Base-by-base conservation (phyloP, 495 filamentous ascomycete genomes). In the Xylaria flabelliformis region DNA sequence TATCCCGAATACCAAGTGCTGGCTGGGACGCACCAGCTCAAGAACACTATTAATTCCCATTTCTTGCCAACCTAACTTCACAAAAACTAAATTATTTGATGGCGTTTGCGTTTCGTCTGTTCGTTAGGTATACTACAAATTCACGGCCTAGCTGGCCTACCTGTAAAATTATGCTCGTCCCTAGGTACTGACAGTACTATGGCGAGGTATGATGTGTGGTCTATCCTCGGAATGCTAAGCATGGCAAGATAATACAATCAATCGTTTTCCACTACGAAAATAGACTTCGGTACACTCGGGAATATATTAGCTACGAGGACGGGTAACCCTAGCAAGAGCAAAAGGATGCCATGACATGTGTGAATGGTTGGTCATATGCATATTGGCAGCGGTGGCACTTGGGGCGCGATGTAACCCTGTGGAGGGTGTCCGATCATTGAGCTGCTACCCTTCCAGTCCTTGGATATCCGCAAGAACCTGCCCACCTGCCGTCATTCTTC, bases 351-450 rank as follows among this genome's bases (percentile, higher is more conserved):
- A 48, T 34, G 21, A 36, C 46, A 53, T 61, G 53, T 59, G 41
- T 62, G 67, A 26, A 61, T 32, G 24, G 39, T 29, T 17, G 67
- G 67, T 69, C 67, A 69, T 69, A 69, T 69, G 67, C 67, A 50
- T 61, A 41, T 69, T 55, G 42, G 67, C 53, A 53, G 44, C 55
- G 53, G 50, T 67, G 63, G 70, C 53, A 66, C 63, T 58, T 67
- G 48, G 62, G 59, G 51, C 63, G 70, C 70, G 62, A 72, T 72
- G 70, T 72, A 72, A 72, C 70, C 62, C 50, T 26, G 58, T 62
- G 17, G 15, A 39, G 41, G 53, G 34, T 53, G 63, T 72, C 51
- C 51, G 50, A 64, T 64, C 70, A 61, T n/a, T 46, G 48, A 56
- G 41, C 41, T 36, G 41, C n/a, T 44, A 48, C 42, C 13, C 13